A percentile compares a stretch with the other conserved stretches of the same genome.
These are phyloP conservation scores for Elsinoe batatas DNA, from an alignment of 2,329 filamentous ascomycete genomes.

Conservation along the genomic window DNA sequence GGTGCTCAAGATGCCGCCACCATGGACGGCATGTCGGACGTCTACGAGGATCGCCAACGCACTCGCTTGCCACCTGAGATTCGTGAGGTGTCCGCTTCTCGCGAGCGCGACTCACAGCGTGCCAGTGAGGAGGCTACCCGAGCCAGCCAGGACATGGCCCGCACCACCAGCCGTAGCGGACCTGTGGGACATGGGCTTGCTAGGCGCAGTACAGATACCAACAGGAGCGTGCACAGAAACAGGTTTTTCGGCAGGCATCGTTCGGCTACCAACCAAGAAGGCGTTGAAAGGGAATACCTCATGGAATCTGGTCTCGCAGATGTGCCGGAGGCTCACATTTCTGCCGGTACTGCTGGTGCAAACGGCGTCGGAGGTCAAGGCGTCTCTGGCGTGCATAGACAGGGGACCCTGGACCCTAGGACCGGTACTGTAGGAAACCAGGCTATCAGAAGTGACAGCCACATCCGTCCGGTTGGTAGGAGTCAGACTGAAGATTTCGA, in stretches of 20 bases:
- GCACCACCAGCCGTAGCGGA: slow-evolving; percentile 21
- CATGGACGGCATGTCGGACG: slow-evolving; percentile 52
- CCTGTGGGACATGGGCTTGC: slow-evolving; percentile 20
- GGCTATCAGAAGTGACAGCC: not conserved
- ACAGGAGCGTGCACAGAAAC: slow-evolving; percentile 42
- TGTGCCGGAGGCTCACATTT: slow-evolving; percentile 26
- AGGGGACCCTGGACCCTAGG: not conserved
- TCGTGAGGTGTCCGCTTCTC: slow-evolving; percentile 28
- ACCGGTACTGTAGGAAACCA: not conserved
- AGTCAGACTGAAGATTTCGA: slow-evolving; percentile 14
- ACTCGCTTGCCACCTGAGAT: slow-evolving; percentile 34
- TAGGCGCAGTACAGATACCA: slow-evolving; percentile 23
- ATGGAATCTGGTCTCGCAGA: slow-evolving; percentile 30
- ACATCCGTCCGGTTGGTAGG: not conserved
- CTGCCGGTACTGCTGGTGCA: not conserved
- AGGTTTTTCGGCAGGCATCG: slow-evolving; percentile 49
- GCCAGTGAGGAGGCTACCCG: slow-evolving; percentile 14
- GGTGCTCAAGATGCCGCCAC: slow-evolving; percentile 53
- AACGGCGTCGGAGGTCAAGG: slow-evolving; percentile 1
- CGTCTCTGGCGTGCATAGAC: not conserved
- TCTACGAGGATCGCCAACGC: slow-evolving; percentile 48
- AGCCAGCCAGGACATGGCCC: slow-evolving; percentile 20
- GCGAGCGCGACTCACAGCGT: slow-evolving; percentile 23
- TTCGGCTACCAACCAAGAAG: slow-evolving; percentile 16
- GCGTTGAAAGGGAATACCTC: slow-evolving; percentile 21